These are phyloP conservation scores for Dillenia turbinata DNA, from an alignment of 164 flowering plant genomes.

Conservation along the genomic window DNA sequence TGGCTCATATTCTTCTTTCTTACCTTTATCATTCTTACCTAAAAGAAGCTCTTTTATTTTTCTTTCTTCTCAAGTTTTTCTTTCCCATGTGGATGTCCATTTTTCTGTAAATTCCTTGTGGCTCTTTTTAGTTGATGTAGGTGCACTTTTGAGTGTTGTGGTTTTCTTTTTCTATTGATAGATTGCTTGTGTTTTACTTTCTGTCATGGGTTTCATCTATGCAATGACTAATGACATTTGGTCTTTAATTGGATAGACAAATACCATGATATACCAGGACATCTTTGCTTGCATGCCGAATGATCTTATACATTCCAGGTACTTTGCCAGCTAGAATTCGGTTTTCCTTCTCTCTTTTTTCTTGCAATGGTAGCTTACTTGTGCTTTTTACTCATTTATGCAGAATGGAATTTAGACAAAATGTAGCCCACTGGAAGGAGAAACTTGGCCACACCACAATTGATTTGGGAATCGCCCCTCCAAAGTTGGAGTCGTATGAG, in stretches of 20 bases:
- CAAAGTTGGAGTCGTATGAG: slow-evolving; percentile 54
- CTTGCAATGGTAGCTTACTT: neutral
- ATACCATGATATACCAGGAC: slow-evolving; percentile 82
- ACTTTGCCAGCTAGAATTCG: slow-evolving; percentile 1
- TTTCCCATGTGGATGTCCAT: too few relatives aligned
- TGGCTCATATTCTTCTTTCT: too few relatives aligned
- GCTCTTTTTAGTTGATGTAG: too few relatives aligned
- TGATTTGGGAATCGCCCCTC: slow-evolving; percentile 91
- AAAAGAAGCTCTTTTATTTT: too few relatives aligned
- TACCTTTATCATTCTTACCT: too few relatives aligned
- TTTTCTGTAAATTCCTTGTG: too few relatives aligned
- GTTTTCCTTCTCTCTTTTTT: neutral
- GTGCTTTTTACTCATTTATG: slow-evolving; percentile 2
- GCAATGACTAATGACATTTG: neutral
- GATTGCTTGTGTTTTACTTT: too few relatives aligned
- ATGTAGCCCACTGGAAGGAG: slow-evolving; percentile 66
- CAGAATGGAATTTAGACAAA: slow-evolving; percentile 77
- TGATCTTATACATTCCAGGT: slow-evolving; percentile 91
- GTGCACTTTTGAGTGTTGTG: too few relatives aligned
- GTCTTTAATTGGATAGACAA: slow-evolving; percentile 45
- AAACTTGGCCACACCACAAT: slow-evolving; percentile 81
- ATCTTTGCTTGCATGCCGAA: slow-evolving; percentile 91
- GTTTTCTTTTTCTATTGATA: too few relatives aligned
- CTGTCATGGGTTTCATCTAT: too few relatives aligned
- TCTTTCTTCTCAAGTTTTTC: too few relatives aligned